Conservation (phyloP, 73 alveolate genomes). For the Symbiodinium natans region DNA sequence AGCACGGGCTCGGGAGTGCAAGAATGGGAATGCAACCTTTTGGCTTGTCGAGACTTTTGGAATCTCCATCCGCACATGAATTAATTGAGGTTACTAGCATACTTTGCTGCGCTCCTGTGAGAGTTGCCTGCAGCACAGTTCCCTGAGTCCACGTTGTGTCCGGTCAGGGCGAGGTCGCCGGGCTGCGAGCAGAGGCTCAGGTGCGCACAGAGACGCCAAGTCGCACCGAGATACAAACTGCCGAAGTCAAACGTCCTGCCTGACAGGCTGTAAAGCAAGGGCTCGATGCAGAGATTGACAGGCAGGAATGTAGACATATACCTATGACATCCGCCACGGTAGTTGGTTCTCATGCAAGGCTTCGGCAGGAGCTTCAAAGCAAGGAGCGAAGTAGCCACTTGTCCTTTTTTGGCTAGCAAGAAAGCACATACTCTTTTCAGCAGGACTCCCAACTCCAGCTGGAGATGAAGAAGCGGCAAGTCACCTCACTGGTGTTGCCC, state of each 20-base stretch:
- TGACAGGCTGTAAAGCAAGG: conserved; percentile 14
- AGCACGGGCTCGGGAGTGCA: neutral
- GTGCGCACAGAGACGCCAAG: neutral
- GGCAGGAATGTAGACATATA: neutral
- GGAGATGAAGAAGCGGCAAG: neutral
- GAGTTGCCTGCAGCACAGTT: neutral
- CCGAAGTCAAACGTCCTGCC: no score
- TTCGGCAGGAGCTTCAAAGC: conserved; percentile 37
- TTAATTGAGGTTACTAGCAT: no score
- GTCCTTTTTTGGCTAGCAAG: no score
- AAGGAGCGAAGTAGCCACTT: neutral
- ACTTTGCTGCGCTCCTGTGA: no score
- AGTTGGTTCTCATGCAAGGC: neutral
- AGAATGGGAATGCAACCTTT: neutral
- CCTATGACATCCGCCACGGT: neutral
- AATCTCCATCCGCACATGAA: no score
- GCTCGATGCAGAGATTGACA: conserved; percentile 28
- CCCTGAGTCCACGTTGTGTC: neutral
- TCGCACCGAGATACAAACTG: no score
- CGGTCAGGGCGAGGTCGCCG: conserved; percentile 75
- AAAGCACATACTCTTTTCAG: neutral
- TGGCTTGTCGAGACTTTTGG: no score
- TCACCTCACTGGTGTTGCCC: neutral
- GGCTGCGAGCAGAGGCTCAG: conserved; percentile 85
- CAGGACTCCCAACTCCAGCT: neutral